Percentiles rank a stretch among this genome's conserved stretches.
phyloP scores from a whole-genome alignment of 345 rosid genomes.

The Heritiera fomes region DNA sequence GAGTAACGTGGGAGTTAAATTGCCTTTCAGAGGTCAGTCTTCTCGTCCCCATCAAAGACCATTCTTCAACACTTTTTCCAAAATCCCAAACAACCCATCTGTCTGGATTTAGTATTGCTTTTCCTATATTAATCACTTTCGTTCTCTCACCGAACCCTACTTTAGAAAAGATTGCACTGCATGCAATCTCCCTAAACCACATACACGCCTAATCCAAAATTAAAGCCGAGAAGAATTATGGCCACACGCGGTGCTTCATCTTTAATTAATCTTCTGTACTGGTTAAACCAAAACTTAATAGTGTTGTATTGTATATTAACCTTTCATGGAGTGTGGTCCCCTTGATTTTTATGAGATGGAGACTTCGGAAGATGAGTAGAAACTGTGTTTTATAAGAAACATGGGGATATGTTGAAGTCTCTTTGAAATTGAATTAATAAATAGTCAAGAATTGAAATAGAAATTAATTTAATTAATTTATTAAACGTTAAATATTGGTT shows the following conservation, averaged over 20 bases:
- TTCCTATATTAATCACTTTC: slow-evolving; percentile 24
- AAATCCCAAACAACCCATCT: slow-evolving; percentile 17
- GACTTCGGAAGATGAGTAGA: background rate
- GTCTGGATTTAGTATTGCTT: slow-evolving; percentile 12
- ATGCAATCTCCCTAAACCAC: slow-evolving; percentile 5
- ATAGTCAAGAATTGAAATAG: background rate
- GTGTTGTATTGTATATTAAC: background rate
- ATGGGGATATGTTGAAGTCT: background rate
- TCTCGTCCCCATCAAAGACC: slow-evolving; percentile 15
- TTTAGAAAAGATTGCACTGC: background rate
- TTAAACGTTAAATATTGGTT: background rate
- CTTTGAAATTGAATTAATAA: background rate
- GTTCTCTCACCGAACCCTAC: slow-evolving; percentile 39
- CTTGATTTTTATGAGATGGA: background rate
- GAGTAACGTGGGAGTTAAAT: slow-evolving; percentile 28
- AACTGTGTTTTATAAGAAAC: background rate
- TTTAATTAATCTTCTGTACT: background rate
- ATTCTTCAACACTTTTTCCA: slow-evolving; percentile 22
- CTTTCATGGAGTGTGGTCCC: background rate
- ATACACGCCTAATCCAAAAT: background rate
- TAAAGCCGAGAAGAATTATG: background rate
- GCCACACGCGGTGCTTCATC: background rate
- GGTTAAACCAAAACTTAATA: background rate
- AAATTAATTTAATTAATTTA: background rate
- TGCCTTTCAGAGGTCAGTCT: background rate